phyloP scores from a whole-genome alignment of 1,284 basidiomycete genomes.

The Trametes hirsuta region DNA sequence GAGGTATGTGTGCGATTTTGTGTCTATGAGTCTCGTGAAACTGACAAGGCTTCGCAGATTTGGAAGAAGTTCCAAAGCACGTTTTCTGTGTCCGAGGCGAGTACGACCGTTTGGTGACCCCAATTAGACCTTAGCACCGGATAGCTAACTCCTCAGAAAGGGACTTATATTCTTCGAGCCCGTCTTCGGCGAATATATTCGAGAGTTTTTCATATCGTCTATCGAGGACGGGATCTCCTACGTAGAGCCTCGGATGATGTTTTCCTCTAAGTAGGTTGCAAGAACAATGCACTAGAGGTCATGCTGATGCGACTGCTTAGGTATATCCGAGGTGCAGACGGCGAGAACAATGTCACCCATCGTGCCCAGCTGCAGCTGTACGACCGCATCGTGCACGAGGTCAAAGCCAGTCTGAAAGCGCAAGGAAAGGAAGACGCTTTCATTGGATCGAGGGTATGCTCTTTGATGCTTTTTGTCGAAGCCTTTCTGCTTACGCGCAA shows the following conservation, averaged over 20 bases:
- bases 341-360: slow-evolving; percentile 59
- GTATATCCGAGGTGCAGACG: slow-evolving; percentile 56
- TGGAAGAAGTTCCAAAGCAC: slow-evolving; percentile 70
- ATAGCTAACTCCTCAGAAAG: slow-evolving; percentile 33
- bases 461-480: neutral
- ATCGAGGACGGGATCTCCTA: slow-evolving; percentile 78
- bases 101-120: slow-evolving; percentile 16
- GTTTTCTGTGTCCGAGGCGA: slow-evolving; percentile 51
- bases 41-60: slow-evolving; percentile 47
- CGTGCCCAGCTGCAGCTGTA: slow-evolving; percentile 63
- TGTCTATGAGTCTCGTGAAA: neutral
- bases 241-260: slow-evolving; percentile 72
- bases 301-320: slow-evolving; percentile 18
- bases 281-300: neutral
- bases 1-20: slow-evolving; percentile 47
- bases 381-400: slow-evolving; percentile 53
- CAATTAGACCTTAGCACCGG: neutral
- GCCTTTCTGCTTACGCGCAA: neutral
- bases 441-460: slow-evolving; percentile 59
- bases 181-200: slow-evolving; percentile 59
- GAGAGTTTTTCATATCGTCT: slow-evolving; percentile 63
- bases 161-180: slow-evolving; percentile 59
- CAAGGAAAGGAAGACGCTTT: slow-evolving; percentile 63
- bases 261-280: slow-evolving; percentile 54
- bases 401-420: slow-evolving; percentile 53